Evolutionary conservation across 2,329 filamentous ascomycete species (phyloP), one percentile per base, ranked within the genome.

Genomic region (Alternaria sp.): DNA sequence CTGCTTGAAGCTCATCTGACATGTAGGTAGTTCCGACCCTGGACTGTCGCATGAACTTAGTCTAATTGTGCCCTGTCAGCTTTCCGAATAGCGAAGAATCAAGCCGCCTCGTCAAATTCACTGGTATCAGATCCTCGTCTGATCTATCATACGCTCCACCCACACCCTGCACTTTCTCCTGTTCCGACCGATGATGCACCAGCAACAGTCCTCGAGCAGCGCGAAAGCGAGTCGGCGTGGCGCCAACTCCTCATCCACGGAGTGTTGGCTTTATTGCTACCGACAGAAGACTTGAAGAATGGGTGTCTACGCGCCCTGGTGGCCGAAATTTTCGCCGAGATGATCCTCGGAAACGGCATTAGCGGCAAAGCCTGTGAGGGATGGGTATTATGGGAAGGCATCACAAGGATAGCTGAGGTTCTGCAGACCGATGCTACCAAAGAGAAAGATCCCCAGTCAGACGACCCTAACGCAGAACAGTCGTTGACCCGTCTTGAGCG

Each of bases 281-380:
- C 95, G 10, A 95, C 93, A 16, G 94, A 98, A 73, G 94, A 98
- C 77, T 83, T 98, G 40, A 89, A 94, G 73, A 98, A 97, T 77
- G 88, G 88, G 55, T 97, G 92, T 77, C 84, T 98, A 71, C 90
- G 92, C 58, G 86, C 92, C 36, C 84, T 99, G 63, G 90, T 97
- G 64, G 89, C 89, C 56, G 93, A 97, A 79, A 91, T 98, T 66
- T 85, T 98, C 63, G 92, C 93, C 7, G 93, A 97, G 79, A 89
- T 97, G 76, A 92, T 98, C 64, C 84, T 99, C 66, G 92, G 92
- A 64, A 93, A 92, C 69, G 86, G 91, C 59, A 84, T 97, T 70
- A 89, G 89, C 71, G 91, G 90, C 72, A 96, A 91, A 77, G 85
- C 91, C 41, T 93, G 91, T 68, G 90, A 98, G 80, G 92, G 92